Base-by-base conservation (phyloP, 2,329 filamentous ascomycete species). In the Fusarium sp. region DNA sequence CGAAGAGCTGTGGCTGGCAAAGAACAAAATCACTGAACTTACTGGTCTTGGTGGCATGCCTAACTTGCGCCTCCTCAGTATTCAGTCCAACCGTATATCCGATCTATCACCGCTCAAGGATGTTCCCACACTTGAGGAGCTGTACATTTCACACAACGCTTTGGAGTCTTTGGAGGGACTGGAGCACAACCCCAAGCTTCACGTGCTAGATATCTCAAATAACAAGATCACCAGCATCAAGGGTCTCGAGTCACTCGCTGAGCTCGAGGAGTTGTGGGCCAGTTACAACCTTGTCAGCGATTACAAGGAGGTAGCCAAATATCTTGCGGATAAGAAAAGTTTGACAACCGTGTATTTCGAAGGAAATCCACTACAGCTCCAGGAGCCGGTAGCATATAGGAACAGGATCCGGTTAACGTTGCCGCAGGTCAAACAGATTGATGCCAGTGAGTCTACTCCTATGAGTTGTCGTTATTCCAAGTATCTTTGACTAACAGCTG, bases 121-220 rank as follows among this genome's bases (percentile, higher is more conserved):
- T 11, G 88, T 95, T 2, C 86, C 88, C 6, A 88, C 89, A 50
- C 89, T 99, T 0, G 93, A 98, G 80, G 96, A 99, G 80, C 87
- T 99, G 14, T 98, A 99, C 81, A 91, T 98, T 71, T 97, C 94
- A 7, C 94, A 99, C 84, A 99, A 99, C 78, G 89, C 91, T n/a
- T 85, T 99, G 46, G 90, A 90, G 19, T 88, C 89, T 2, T 85
- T 98, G 13, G 86, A 89, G 3, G 94, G 94, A 0, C 84, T 98
- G 4, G 88, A 92, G 73, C 77, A 82, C 61, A 91, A 91, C 76
- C 79, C 82, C 5, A 88, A 89, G 45, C 87, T 99, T 39, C 89
- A 89, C 34, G 89, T 95, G 8, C 84, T 99, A 45, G 96, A 99
- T 77, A 91, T 99, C 66, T 94, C 93, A 66, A 94, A 94, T 79